These are phyloP conservation scores for Microbotryum intermedium DNA, from an alignment of 1,284 basidiomycete species.

Conservation along the genomic window DNA sequence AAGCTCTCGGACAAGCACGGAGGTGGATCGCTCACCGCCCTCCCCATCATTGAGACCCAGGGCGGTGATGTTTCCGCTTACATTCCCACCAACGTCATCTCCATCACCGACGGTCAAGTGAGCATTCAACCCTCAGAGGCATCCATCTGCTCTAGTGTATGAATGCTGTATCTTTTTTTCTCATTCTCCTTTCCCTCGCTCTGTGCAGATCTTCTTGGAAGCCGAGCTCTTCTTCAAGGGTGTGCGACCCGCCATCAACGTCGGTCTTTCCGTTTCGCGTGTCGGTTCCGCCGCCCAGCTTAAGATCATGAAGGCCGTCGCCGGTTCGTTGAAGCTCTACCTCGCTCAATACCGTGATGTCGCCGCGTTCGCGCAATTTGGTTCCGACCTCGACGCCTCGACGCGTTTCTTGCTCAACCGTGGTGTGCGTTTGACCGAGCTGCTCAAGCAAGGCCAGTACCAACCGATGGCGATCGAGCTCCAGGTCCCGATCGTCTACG, in stretches of 20 bases:
- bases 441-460: constrained; percentile 99
- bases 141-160: too few species aligned
- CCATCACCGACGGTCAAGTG: constrained; percentile 56
- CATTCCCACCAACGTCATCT: constrained; percentile 77
- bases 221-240: constrained; percentile 54
- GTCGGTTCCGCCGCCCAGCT: constrained; percentile 99
- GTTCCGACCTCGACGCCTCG: constrained; percentile 98
- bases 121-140: too few species aligned
- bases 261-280: constrained; percentile 99
- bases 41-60: constrained; percentile 99
- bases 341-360: constrained; percentile 99
- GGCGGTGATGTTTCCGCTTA: constrained; percentile 99
- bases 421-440: constrained; percentile 96
- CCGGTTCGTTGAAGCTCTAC: constrained; percentile 98
- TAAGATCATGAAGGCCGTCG: constrained; percentile 98
- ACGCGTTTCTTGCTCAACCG: constrained; percentile 91
- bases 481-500: constrained; percentile 97
- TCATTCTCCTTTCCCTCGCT: not conserved
- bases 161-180: not conserved
- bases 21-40: constrained; percentile 94
- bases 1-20: constrained; percentile 99
- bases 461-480: constrained; percentile 72
- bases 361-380: constrained; percentile 97
- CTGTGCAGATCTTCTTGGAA: constrained; percentile 93
- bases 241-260: constrained; percentile 70